phyloP scores from a whole-genome alignment of 75 land plant genomes.

The Picea glauca region DNA sequence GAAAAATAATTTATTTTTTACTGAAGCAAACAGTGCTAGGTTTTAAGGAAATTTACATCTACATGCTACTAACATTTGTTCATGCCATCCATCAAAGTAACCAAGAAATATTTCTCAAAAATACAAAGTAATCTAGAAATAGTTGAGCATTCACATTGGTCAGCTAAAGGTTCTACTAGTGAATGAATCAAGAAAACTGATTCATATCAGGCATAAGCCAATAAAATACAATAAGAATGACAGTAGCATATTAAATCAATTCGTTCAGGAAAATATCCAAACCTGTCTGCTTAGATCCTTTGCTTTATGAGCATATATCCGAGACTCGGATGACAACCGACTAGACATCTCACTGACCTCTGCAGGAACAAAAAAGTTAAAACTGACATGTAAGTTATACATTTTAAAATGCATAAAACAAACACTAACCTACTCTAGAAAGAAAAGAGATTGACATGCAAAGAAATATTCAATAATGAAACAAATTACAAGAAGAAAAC shows the following conservation, averaged over 20 bases:
- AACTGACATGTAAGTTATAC: not conserved
- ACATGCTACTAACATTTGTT: not conserved
- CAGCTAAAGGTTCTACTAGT: not conserved
- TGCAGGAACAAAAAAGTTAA: constrained; percentile 34
- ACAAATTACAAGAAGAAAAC: not conserved
- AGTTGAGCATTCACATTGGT: not conserved
- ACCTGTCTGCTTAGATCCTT: constrained; percentile 95
- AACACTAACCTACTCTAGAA: not conserved
- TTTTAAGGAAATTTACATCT: not conserved
- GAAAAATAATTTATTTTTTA: no score
- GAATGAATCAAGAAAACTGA: not conserved
- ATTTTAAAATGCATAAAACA: not conserved
- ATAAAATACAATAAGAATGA: not conserved
- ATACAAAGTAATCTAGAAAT: not conserved
- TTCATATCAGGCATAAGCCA: not conserved
- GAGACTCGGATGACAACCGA: constrained; percentile 89
- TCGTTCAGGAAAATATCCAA: constrained; percentile 13
- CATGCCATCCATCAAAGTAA: not conserved
- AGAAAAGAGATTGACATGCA: not conserved
- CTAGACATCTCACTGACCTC: constrained; percentile 98
- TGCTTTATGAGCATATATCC: constrained; percentile 90
- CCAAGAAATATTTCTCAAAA: not conserved
- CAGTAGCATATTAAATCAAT: not conserved
- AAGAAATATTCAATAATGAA: not conserved
- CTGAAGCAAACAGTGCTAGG: no score